These are phyloP conservation scores for Balamuthia mandrillaris DNA, from an alignment of 208 protist species.

Conservation along the genomic window DNA sequence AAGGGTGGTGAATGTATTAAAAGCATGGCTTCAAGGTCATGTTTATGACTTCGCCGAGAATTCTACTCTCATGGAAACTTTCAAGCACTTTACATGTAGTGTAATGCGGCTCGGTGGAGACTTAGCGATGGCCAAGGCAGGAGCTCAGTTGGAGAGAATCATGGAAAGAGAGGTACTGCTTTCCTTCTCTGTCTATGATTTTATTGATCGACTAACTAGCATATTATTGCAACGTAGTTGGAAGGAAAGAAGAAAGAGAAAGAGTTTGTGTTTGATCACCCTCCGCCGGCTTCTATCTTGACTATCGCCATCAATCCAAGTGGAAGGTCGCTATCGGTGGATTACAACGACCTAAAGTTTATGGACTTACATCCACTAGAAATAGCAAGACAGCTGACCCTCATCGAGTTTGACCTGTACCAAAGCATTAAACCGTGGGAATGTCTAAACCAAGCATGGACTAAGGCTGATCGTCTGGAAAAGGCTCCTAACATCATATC, in stretches of 20 bases:
- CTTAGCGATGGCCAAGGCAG: not conserved
- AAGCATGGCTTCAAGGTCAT: constrained; percentile 5
- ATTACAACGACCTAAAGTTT: not conserved
- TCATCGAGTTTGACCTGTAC: constrained; percentile 56
- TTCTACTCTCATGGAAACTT: not conserved
- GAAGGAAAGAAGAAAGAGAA: not conserved
- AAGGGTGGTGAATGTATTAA: constrained; percentile 9
- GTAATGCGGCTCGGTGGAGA: not conserved
- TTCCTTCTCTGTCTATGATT: not conserved
- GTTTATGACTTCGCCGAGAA: constrained; percentile 23
- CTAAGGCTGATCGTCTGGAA: constrained; percentile 46
- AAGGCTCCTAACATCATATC: not conserved
- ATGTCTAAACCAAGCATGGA: constrained; percentile 53
- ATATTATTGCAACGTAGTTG: not conserved
- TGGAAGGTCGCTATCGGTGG: no score
- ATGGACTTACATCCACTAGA: constrained; percentile 6
- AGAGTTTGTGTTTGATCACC: constrained; percentile 5
- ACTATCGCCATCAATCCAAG: no score
- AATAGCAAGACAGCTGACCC: constrained; percentile 60
- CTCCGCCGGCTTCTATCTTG: not conserved
- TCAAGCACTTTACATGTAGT: not conserved
- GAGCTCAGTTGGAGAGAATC: not conserved
- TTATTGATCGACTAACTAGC: not conserved
- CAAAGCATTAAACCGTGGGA: constrained; percentile 58
- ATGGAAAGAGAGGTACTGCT: not conserved